These are phyloP conservation scores for Alternaria arborescens DNA, from an alignment of 2,329 filamentous ascomycete species.

Conservation along the genomic window DNA sequence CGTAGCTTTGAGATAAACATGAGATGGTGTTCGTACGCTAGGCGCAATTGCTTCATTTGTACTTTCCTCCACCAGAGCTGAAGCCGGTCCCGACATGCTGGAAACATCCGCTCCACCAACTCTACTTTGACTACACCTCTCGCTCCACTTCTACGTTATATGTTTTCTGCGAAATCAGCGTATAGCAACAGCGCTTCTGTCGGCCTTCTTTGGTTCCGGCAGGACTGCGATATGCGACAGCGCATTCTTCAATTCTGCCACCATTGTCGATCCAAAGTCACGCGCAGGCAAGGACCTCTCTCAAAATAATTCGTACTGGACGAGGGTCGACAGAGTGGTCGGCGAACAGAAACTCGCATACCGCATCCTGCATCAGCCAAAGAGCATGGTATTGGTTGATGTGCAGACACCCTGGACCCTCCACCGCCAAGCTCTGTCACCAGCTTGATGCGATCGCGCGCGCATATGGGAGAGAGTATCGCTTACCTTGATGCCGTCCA, in stretches of 20 bases:
- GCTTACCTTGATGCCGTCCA: slow-evolving; percentile 7
- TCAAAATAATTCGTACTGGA: slow-evolving; percentile 11
- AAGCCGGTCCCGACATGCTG: slow-evolving; percentile 21
- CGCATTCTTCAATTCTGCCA: slow-evolving; percentile 13
- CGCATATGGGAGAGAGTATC: slow-evolving; percentile 10
- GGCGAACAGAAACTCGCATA: slow-evolving; percentile 15
- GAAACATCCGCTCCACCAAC: slow-evolving; percentile 16
- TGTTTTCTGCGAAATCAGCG: not conserved
- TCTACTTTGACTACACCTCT: slow-evolving; percentile 19
- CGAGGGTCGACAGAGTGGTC: slow-evolving; percentile 12
- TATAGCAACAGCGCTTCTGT: not conserved
- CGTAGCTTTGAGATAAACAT: not conserved
- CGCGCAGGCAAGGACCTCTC: slow-evolving; percentile 14
- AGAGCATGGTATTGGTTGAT: slow-evolving; percentile 3
- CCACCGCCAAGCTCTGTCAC: slow-evolving; percentile 11
- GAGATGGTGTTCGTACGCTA: slow-evolving; percentile 13
- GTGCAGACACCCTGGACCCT: slow-evolving; percentile 7
- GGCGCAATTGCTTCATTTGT: slow-evolving; percentile 18
- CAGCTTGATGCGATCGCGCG: slow-evolving; percentile 13
- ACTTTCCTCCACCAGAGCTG: slow-evolving; percentile 23
- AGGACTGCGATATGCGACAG: slow-evolving; percentile 7
- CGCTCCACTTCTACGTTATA: not conserved
- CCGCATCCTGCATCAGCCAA: slow-evolving; percentile 4
- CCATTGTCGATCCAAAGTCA: slow-evolving; percentile 14
- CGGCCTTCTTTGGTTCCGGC: not conserved